Conservation (phyloP, 164 flowering plant species). For the Stephania cephalantha region DNA sequence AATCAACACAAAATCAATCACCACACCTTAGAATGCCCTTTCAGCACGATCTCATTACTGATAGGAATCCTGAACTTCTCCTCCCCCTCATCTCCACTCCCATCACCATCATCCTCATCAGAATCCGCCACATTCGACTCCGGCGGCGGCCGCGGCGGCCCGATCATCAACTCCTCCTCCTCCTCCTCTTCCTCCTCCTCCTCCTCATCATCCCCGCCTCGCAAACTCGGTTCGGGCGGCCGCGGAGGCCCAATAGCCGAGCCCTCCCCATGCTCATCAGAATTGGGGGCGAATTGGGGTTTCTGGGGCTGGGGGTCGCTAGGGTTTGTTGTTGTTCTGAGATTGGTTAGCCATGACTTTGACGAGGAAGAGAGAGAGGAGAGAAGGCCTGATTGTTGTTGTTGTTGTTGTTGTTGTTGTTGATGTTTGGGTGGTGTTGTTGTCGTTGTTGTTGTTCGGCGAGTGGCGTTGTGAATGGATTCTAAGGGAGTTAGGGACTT, state of each 20-base stretch:
- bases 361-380: conserved; percentile 55
- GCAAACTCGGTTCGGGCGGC: conserved; percentile 28
- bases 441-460: conserved; percentile 29
- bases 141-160: conserved; percentile 64
- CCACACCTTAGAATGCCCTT: conserved; percentile 84
- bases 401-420: conserved; percentile 5
- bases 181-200: conserved; percentile 13
- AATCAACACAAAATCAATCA: neutral
- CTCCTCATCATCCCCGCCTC: conserved; percentile 23
- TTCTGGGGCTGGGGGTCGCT: conserved; percentile 27
- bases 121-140: conserved; percentile 19
- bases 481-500: conserved; percentile 72
- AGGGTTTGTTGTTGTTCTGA: conserved; percentile 19
- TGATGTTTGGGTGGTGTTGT: neutral
- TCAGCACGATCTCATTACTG: conserved; percentile 85
- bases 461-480: conserved; percentile 66
- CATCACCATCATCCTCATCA: conserved; percentile 28
- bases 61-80: conserved; percentile 56
- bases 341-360: conserved; percentile 31
- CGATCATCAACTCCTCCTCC: conserved; percentile 39
- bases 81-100: conserved; percentile 27
- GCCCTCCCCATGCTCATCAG: conserved; percentile 22
- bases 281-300: conserved; percentile 3
- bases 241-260: conserved; percentile 61
- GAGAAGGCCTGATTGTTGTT: conserved; percentile 3